Percentiles rank a stretch among this genome's conserved stretches.
These are phyloP conservation scores for Carex kokanica DNA, from an alignment of 176 grass and related monocot species.

Conservation along the genomic window DNA sequence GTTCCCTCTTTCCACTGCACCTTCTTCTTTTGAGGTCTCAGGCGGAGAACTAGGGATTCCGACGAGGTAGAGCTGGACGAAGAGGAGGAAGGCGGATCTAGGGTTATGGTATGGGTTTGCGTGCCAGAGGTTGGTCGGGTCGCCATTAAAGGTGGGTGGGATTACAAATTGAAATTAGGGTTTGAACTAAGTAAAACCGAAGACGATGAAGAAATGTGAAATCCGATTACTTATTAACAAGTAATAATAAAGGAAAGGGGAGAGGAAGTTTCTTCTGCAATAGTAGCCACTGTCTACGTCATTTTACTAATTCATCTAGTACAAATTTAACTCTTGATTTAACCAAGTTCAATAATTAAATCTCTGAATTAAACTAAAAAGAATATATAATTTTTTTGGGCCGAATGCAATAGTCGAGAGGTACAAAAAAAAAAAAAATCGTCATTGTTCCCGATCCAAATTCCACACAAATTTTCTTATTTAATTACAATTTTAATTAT, in stretches of 20 bases:
- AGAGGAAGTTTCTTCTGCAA: neutral
- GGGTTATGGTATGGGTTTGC: conserved; percentile 49
- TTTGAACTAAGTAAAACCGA: conserved; percentile 10
- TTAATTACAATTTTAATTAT: neutral
- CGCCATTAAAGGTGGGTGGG: conserved; percentile 1
- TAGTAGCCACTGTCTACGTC: neutral
- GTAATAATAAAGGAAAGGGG: neutral
- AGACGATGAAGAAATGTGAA: neutral
- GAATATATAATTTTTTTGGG: too few species aligned
- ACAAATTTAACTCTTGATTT: neutral
- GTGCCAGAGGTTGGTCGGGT: conserved; percentile 7
- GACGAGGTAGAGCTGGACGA: conserved; percentile 26
- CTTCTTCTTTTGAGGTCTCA: conserved; percentile 83
- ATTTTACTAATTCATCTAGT: neutral
- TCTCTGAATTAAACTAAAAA: neutral
- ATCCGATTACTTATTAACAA: neutral
- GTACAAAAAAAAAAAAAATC: neutral
- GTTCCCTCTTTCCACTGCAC: conserved; percentile 95
- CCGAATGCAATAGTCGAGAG: neutral
- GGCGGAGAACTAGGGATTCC: conserved; percentile 63
- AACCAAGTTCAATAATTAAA: neutral
- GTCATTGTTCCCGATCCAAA: neutral
- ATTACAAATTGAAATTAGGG: conserved; percentile 6
- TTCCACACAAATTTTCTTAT: neutral
- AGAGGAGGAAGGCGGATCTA: conserved; percentile 39